Percentiles rank a stretch among this genome's conserved stretches.
phyloP scores from a whole-genome alignment of 345 rosid species.

The Dovyalis caffra region DNA sequence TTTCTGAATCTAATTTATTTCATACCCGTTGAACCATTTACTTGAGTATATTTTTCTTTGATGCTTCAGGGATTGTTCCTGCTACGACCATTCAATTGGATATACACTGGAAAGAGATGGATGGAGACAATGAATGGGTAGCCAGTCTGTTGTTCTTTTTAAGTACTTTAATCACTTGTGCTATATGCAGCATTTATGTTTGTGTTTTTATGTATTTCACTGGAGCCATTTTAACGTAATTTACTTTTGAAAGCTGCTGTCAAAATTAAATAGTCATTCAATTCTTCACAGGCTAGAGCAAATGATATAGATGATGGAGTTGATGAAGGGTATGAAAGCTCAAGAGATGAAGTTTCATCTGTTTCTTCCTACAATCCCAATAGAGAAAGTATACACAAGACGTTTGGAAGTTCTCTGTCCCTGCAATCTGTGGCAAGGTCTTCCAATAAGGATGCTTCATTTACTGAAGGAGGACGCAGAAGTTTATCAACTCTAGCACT shows the following conservation, averaged over 20 bases:
- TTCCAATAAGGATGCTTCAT: conserved; percentile 53
- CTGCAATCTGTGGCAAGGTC: conserved; percentile 68
- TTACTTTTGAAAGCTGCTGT: background rate
- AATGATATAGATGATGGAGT: conserved; percentile 63
- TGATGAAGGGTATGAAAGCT: conserved; percentile 90
- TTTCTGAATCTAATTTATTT: background rate
- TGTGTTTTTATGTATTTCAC: background rate
- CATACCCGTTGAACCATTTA: background rate
- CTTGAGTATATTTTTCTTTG: background rate
- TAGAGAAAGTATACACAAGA: conserved; percentile 58
- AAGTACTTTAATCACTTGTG: background rate
- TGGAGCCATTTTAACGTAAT: background rate
- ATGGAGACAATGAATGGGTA: conserved; percentile 99
- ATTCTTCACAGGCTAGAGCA: conserved; percentile 57
- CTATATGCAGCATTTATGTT: background rate
- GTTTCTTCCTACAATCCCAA: conserved; percentile 72
- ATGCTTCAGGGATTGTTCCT: conserved; percentile 76
- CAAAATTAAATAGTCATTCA: background rate
- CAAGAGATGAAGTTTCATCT: conserved; percentile 84
- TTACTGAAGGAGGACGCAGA: conserved; percentile 47
- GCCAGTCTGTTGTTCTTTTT: conserved; percentile 26
- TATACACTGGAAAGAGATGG: conserved; percentile 85
- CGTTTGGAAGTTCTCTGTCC: conserved; percentile 78
- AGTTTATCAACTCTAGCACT: conserved; percentile 55
- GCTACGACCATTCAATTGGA: conserved; percentile 62